Evolutionary conservation across 139 green algal genomes (phyloP), one percentile per base, ranked within the genome.

Genomic region (Micractinium sp.): DNA sequence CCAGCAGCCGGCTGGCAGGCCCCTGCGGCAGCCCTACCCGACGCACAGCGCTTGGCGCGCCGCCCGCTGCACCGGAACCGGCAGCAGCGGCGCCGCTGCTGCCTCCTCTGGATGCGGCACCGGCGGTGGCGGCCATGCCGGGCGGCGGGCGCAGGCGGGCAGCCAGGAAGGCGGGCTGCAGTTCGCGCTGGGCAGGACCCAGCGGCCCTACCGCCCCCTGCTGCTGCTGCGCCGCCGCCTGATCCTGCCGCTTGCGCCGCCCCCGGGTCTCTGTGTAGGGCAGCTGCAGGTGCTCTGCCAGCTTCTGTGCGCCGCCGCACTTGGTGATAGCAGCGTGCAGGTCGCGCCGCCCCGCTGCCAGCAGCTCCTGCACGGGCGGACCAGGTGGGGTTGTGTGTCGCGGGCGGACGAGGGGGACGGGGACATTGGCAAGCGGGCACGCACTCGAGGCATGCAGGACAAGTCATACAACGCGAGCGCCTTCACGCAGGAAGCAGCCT

Each of bases 251-350:
- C 36, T 77, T 77, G 35, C 82, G 83, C 83, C 85, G 69, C 3
- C 85, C 85, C 18, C 85, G 47, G 38, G 33, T 81, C 85, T 88
- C 85, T 13, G 69, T 35, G 39, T 82, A 88, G 3, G 69, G 71
- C 85, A 88, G 69, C 41, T 73, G 41, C 85, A 88, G 85, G 67
- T 80, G 60, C 75, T 90, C 56, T 0, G 76, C 71, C 16, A 90
- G 80, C 60, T 88, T 80, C 36, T 77, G 75, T 2, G 61, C 36
- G 35, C 87, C 87, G 25, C 87, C 87, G 18, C 81, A 77, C 53
- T 63, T 61, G 14, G 47, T 33, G 7, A 90, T 74, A 15, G 79
- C 87, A 22, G 80, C 75, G 22, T 41, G 41, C 60, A 90, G 79
- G 75, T 90, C 87, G 25, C 56, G 25, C 38, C 87, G 78, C 0